Evolutionary conservation across 2,329 filamentous ascomycete genomes (phyloP), one percentile per base, ranked within the genome.

Genomic region (Pseudogymnoascus pannorum): DNA sequence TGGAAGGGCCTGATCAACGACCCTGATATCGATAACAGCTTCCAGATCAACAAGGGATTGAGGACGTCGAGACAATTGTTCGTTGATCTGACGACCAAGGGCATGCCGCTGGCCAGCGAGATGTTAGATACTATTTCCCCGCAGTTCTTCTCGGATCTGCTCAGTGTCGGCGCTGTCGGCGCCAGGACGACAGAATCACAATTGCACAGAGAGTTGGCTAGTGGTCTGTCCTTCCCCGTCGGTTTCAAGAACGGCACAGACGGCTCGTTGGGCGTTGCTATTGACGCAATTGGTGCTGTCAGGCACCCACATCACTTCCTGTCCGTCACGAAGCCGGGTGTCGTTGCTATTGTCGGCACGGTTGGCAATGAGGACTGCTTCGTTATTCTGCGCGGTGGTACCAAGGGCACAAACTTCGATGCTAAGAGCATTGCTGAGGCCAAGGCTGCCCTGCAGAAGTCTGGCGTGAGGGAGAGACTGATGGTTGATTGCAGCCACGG

Each of bases 241-340:
- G 94, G 94, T 59, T 99, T 99, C 88, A 99, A 99, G 84, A 99
- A 99, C 76, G 94, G 94, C 66, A 99, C 94, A 31, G 94, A 99
- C 73, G 94, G 94, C 59, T 88, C 87, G 7, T 79, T 97, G 57
- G 84, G 87, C 61, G 92, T 97, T 3, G 92, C 94, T 11, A 91
- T 97, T 68, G 94, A 99, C 73, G 94, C 94, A 58, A 96, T 97
- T 73, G 92, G 92, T 64, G 91, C 94, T 14, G 93, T 95, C 58
- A 87, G 84, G 73, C 91, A 96, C 72, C 91, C 91, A 14, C 94
- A 99, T 72, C 92, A 97, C 80, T 97, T 99, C 82, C 82, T 99
- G 68, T 96, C 92, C 5, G 93, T 97, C 67, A 97, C 94, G 20
- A 97, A 97, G 80, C 92, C 92, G 22, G 94, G 94, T 67, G 87